Evolutionary conservation across 352 stramenopile species (phyloP), one percentile per base, ranked within the genome.

Genomic region (Pythium oligandrum): DNA sequence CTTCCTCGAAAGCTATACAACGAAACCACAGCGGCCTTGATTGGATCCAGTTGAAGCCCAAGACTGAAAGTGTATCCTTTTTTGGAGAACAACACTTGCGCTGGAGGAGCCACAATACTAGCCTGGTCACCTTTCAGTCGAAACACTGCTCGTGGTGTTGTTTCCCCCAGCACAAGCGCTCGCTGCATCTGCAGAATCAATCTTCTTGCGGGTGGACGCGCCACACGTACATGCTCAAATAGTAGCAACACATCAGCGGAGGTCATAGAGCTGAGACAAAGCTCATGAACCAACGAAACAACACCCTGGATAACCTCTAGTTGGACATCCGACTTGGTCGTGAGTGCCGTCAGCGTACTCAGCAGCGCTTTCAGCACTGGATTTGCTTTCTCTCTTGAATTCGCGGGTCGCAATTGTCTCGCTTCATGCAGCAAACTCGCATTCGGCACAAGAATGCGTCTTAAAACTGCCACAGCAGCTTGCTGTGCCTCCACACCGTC

Each of bases 1-100:
- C 72, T 78, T 6, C 84, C 84, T 10, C 82, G 71, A 48, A 94
- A 88, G 46, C 78, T 94, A 55, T 86, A 91, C 1, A 94, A 53
- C 32, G 82, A 63, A 3, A 85, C 68, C 7, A 68, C 40, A 6
- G 59, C 47, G 17, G 61, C 45, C 3, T 64, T 51, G 11, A 42
- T 61, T 11, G 57, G 34, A 37, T 86, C 59, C 12, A 91, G 47
- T n/a, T 68, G 53, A 1, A 94, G 50, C 1, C 79, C 81, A 56
- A 85, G 74, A 34, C 73, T 88, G 55, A 77, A 85, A 10, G 75
- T 81, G 52, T 91, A 94, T 0, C 84, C 84, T 60, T 78, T 86
- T 61, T 89, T 94, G 0, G 78, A 73, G 40, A 89, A 75, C 42
- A 88, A 61, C 42, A 75, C 63, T 33, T 83, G 65, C 4, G 74